Conservation (phyloP, 805 yeast species). For the Groenewaldozyma tartarivorans region DNA sequence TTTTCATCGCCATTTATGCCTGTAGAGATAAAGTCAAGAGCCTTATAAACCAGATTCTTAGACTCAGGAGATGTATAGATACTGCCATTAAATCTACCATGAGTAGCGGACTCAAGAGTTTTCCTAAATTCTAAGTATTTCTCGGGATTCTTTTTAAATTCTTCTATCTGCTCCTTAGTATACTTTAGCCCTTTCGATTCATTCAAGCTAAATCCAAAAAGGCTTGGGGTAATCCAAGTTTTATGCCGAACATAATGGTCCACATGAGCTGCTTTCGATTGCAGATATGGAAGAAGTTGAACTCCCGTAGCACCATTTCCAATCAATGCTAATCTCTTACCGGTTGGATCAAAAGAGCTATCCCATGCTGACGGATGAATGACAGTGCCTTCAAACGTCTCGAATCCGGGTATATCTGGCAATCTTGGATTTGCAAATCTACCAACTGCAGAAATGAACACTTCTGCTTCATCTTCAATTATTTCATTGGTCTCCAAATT, state of each 20-base stretch:
- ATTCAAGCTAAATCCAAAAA: not conserved
- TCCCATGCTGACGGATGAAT: constrained; percentile 29
- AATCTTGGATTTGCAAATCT: constrained; percentile 21
- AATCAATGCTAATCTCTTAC: constrained; percentile 24
- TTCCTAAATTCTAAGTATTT: not conserved
- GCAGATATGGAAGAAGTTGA: constrained; percentile 24
- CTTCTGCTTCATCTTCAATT: constrained; percentile 17
- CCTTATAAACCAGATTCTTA: not conserved
- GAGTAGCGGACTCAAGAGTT: no score
- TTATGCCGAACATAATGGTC: constrained; percentile 17
- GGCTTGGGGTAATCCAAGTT: constrained; percentile 12
- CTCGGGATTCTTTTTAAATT: constrained; percentile 4
- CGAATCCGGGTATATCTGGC: constrained; percentile 24
- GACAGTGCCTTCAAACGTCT: constrained; percentile 22
- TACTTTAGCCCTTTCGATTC: constrained; percentile 9
- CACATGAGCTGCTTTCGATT: constrained; percentile 15
- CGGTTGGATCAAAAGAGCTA: constrained; percentile 16
- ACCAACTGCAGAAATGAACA: constrained; percentile 21
- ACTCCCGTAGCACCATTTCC: constrained; percentile 31
- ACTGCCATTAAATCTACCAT: not conserved
- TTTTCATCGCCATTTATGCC: constrained; percentile 1
- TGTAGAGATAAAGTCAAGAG: no score
- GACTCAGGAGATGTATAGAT: not conserved
- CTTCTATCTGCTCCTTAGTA: constrained; percentile 12
- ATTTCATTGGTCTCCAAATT: constrained; percentile 6